Percentiles rank a stretch among this genome's conserved stretches.
These are phyloP conservation scores for Globisporangium takayamanum DNA, from an alignment of 352 stramenopile species.

Conservation along the genomic window DNA sequence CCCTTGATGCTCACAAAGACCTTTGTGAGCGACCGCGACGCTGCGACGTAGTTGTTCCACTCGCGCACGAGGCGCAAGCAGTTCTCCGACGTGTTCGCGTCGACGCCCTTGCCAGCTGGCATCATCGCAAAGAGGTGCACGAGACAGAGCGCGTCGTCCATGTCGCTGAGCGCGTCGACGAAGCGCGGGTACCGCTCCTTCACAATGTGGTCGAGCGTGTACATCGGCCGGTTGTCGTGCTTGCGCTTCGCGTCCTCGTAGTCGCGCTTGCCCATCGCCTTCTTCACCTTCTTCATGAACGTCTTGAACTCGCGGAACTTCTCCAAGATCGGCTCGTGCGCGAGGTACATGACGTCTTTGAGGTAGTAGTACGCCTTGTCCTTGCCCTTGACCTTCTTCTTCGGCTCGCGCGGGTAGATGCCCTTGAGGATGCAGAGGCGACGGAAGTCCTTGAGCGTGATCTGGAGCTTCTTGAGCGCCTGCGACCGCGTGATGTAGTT, in stretches of 20 bases:
- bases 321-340: slow-evolving; percentile 97
- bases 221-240: slow-evolving; percentile 87
- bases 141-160: slow-evolving; percentile 98
- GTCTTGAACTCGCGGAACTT: slow-evolving; percentile 98
- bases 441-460: slow-evolving; percentile 98
- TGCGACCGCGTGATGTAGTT: slow-evolving; percentile 96
- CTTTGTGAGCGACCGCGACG: slow-evolving; percentile 91
- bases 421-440: slow-evolving; percentile 99
- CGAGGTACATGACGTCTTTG: slow-evolving; percentile 97
- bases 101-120: slow-evolving; percentile 87
- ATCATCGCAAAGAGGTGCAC: slow-evolving; percentile 96
- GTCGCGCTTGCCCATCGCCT: slow-evolving; percentile 82
- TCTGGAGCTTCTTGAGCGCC: slow-evolving; percentile 92
- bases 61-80: slow-evolving; percentile 91
- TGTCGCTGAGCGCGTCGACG: slow-evolving; percentile 93
- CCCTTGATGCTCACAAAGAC: slow-evolving; percentile 99
- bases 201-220: slow-evolving; percentile 97
- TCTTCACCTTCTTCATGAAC: slow-evolving; percentile 98
- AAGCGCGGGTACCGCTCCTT: slow-evolving; percentile 98
- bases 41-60: slow-evolving; percentile 96
- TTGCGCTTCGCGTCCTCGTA: slow-evolving; percentile 74
- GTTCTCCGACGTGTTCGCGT: slow-evolving; percentile 81
- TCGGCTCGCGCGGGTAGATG: slow-evolving; percentile 97
- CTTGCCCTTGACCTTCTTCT: slow-evolving; percentile 92
- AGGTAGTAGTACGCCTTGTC: slow-evolving; percentile 99